These are phyloP conservation scores for Piper longum DNA, from an alignment of 164 flowering plant species.

Conservation along the genomic window DNA sequence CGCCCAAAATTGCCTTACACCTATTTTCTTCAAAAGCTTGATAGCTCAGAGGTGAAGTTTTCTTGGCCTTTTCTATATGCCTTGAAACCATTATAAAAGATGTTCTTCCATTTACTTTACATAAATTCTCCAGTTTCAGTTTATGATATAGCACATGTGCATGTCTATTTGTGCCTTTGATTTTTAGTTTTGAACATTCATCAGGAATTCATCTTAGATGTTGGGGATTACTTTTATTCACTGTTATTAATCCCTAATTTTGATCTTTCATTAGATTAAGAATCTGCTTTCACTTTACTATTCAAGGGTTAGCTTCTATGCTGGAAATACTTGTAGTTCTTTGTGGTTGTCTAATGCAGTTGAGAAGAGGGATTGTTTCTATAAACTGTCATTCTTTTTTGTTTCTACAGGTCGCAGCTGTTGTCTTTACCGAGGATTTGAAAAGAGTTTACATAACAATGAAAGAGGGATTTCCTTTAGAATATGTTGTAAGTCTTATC, in stretches of 20 bases:
- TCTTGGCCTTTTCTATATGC: neutral
- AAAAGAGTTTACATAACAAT: slow-evolving; percentile 78
- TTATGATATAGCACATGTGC: neutral
- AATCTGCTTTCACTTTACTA: no score
- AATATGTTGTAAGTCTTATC: slow-evolving; percentile 57
- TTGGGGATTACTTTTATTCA: no score
- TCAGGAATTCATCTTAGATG: no score
- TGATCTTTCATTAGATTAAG: no score
- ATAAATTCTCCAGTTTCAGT: no score
- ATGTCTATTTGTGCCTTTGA: neutral
- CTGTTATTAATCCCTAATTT: no score
- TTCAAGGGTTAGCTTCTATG: no score
- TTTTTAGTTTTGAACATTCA: no score
- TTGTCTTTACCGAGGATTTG: slow-evolving; percentile 89
- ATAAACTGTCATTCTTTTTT: no score
- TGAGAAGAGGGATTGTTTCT: no score
- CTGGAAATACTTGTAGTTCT: no score
- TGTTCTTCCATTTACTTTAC: neutral
- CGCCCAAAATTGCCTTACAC: slow-evolving; percentile 96
- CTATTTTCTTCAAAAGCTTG: slow-evolving; percentile 85
- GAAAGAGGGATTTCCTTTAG: slow-evolving; percentile 97
- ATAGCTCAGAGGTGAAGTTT: slow-evolving; percentile 63
- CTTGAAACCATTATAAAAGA: neutral
- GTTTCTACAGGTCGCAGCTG: slow-evolving; percentile 66
- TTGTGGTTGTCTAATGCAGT: no score